Conservation (phyloP, 129 eudicot species). For the Saposhnikovia divaricata region DNA sequence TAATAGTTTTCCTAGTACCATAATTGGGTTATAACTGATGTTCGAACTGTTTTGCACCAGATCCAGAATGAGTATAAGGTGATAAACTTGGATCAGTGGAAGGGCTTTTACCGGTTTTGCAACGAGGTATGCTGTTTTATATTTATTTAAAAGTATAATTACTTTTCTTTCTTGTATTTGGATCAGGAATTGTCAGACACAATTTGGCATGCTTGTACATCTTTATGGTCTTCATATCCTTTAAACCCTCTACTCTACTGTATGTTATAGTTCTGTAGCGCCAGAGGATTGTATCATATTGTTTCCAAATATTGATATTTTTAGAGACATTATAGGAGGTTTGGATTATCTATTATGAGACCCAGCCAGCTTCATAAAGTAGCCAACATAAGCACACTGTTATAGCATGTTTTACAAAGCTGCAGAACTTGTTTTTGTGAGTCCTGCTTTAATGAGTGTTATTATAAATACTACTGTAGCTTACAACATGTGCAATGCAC, state of each 20-base stretch:
- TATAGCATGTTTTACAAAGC: too few species aligned
- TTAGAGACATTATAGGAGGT: not conserved
- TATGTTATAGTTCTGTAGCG: not conserved
- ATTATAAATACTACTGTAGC: too few species aligned
- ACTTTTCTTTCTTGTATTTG: not conserved
- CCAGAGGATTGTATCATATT: not conserved
- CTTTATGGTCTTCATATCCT: not conserved
- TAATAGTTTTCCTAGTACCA: not conserved
- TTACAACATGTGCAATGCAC: too few species aligned
- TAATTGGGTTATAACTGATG: not conserved
- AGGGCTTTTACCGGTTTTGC: constrained; percentile 67
- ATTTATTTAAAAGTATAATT: not conserved
- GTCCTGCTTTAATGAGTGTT: too few species aligned
- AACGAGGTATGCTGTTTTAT: constrained; percentile 51
- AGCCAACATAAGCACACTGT: not conserved
- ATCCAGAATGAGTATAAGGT: constrained; percentile 75
- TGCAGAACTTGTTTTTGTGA: too few species aligned
- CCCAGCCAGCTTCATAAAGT: not conserved
- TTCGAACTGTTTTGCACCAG: constrained; percentile 24
- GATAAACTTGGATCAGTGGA: constrained; percentile 90
- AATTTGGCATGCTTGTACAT: not conserved
- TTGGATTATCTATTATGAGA: not conserved
- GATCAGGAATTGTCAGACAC: not conserved
- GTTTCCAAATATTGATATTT: not conserved
- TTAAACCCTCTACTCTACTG: not conserved